Percentiles rank a stretch among this genome's conserved stretches.
phyloP scores from a whole-genome alignment of 1,284 basidiomycete genomes.

The Retiboletus flavoniger region DNA sequence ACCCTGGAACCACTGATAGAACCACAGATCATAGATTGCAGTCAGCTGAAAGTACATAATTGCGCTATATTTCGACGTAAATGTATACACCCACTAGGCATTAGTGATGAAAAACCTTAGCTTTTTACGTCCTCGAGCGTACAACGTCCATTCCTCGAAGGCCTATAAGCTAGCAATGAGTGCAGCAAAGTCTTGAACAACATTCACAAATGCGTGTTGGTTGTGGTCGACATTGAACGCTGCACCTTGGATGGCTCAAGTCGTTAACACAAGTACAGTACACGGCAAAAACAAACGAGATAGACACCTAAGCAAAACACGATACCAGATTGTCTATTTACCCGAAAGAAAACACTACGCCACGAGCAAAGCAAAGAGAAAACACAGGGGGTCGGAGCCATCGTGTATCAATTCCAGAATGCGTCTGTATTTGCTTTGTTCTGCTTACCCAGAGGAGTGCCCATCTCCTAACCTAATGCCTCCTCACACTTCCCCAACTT shows the following conservation, averaged over 20 bases:
- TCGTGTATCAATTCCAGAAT: neutral
- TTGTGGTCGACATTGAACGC: neutral
- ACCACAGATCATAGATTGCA: neutral
- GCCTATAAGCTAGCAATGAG: neutral
- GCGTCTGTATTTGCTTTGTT: neutral
- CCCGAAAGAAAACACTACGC: neutral
- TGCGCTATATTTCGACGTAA: constrained; percentile 1
- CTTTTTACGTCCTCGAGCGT: neutral
- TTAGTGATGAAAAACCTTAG: neutral
- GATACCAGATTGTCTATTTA: neutral
- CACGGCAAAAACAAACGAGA: neutral
- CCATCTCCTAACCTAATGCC: constrained; percentile 11
- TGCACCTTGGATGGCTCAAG: neutral
- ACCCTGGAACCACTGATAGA: constrained; percentile 1
- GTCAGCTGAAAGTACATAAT: constrained; percentile 1
- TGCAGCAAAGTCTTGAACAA: no score
- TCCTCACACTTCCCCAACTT: constrained; percentile 29
- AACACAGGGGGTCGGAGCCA: neutral
- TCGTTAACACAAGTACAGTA: constrained; percentile 1
- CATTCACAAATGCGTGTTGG: neutral
- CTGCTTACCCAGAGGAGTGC: neutral
- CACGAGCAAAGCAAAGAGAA: neutral
- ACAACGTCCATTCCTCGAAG: no score
- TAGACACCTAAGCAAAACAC: neutral
- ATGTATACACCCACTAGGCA: neutral